These are phyloP conservation scores for Phytophthora melonis DNA, from an alignment of 352 stramenopile species.

Conservation along the genomic window DNA sequence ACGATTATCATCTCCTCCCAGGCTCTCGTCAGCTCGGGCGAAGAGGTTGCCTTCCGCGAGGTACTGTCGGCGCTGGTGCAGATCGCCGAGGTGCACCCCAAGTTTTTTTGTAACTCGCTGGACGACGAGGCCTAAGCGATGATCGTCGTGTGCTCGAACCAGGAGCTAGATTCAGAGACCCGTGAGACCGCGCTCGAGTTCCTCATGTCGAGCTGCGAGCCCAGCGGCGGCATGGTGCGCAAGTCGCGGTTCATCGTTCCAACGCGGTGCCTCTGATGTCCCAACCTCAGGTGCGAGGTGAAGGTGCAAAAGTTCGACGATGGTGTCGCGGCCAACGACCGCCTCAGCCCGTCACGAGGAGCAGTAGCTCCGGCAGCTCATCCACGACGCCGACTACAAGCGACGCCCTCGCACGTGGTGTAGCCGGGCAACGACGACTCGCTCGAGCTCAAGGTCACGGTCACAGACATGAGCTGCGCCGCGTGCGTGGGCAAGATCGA, in stretches of 20 bases:
- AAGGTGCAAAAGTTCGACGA: slow-evolving; percentile 85
- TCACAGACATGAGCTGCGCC: slow-evolving; percentile 73
- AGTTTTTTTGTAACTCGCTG: slow-evolving; percentile 80
- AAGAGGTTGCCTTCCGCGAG: slow-evolving; percentile 77
- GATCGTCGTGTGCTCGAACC: slow-evolving; percentile 77
- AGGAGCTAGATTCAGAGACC: slow-evolving; percentile 74
- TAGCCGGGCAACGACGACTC: slow-evolving; percentile 81
- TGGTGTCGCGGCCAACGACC: too few relatives aligned
- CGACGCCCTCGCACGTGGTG: slow-evolving; percentile 79
- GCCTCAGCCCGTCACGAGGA: slow-evolving; percentile 62
- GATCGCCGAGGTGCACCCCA: slow-evolving; percentile 81
- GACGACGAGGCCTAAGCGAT: slow-evolving; percentile 80
- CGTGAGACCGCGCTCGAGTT: slow-evolving; percentile 86
- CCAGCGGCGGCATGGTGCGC: slow-evolving; percentile 83
- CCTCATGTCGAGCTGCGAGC: slow-evolving; percentile 80
- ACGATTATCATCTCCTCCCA: slow-evolving; percentile 74
- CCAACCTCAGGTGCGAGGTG: slow-evolving; percentile 83
- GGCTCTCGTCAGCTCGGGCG: slow-evolving; percentile 56
- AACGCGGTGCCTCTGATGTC: slow-evolving; percentile 78
- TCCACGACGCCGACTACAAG: slow-evolving; percentile 83
- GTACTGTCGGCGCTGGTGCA: slow-evolving; percentile 79
- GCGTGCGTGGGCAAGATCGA: slow-evolving; percentile 79
- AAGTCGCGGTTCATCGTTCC: slow-evolving; percentile 71
- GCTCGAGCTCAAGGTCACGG: slow-evolving; percentile 82
- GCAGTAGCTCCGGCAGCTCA: slow-evolving; percentile 57